Base-by-base conservation (phyloP, 1,284 basidiomycete species). In the Hemileia vastatrix region DNA sequence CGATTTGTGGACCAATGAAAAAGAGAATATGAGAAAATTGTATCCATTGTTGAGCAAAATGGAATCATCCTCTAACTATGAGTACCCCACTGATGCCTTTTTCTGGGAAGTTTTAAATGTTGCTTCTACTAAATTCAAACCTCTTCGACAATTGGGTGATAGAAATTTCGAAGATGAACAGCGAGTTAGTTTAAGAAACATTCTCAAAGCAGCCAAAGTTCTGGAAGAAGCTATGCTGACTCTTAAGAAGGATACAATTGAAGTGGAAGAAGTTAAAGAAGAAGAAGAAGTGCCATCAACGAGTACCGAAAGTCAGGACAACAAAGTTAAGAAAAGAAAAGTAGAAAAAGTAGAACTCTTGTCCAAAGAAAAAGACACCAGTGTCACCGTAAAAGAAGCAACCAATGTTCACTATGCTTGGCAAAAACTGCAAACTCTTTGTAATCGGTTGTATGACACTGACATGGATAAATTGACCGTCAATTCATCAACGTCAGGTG, bases 101-200 rank as follows among this genome's bases (percentile, higher is more conserved):
- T 99, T 99, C 81, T 81, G 97, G 80, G 88, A 93, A 45, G 90
- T 89, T 59, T 76, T 98, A 32, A 84, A 90, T 32, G 88, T 97
- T 33, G 83, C 92, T 19, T 95, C 94, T 18, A 95, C 91, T 6
- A 87, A 94, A 48, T 98, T 97, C 81, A 85, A 95, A 49, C 94
- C 94, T 1, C 88, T 94, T 1, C 84, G 90, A 11, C 87, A 86
- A 73, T 85, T 98, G 86, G 90, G 86, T 57, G 94, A 95, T 67
- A 86, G 84, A 65, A 81, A 94, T 1, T 97, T 97, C 73, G 94
- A 98, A 74, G 93, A 97, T 77, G 84, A 91, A 0, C 94, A 97
- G 71, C 98, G 98, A 76, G 88, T 92, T 72, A 83, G 96, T 21
- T 80, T 99, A 52, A 82, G 88, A 33, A 86, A 83, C 71, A 83